phyloP scores from a whole-genome alignment of 176 grass and related monocot species.

The Secale cereale region DNA sequence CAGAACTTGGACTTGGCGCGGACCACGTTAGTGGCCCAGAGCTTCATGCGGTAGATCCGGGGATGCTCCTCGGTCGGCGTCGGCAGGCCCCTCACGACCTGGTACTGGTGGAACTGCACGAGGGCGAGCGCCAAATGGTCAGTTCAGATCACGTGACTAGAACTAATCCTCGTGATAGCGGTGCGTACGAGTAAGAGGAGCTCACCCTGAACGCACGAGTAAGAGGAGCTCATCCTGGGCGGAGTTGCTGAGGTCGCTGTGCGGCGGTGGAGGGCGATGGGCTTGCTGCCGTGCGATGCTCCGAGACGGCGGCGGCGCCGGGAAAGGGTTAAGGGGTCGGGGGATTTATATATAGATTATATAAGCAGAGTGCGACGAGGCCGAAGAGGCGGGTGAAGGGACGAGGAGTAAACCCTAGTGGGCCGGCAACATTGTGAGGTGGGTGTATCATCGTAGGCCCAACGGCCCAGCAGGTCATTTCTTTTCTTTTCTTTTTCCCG shows the following conservation, averaged over 20 bases:
- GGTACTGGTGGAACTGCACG: conserved; percentile 78
- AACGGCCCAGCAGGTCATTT: not conserved
- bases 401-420: conserved; percentile 17
- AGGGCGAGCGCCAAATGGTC: not conserved
- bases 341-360: conserved; percentile 10
- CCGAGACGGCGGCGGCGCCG: not conserved
- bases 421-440: not conserved
- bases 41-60: conserved; percentile 83
- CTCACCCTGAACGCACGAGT: conserved; percentile 56
- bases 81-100: conserved; percentile 62
- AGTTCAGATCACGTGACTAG: not conserved
- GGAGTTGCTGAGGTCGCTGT: not conserved
- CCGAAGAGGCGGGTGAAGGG: not conserved
- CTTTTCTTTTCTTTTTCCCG: not conserved
- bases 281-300: not conserved
- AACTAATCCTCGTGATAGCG: too few species aligned
- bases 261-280: not conserved
- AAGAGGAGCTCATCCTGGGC: conserved; percentile 33
- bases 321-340: not conserved
- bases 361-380: not conserved
- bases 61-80: conserved; percentile 61
- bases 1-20: conserved; percentile 82
- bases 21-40: conserved; percentile 81
- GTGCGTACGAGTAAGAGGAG: not conserved
- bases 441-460: not conserved